Percentiles rank a stretch among this genome's conserved stretches.
phyloP scores from a whole-genome alignment of 179 eudicot species.

The Vitellaria paradoxa region DNA sequence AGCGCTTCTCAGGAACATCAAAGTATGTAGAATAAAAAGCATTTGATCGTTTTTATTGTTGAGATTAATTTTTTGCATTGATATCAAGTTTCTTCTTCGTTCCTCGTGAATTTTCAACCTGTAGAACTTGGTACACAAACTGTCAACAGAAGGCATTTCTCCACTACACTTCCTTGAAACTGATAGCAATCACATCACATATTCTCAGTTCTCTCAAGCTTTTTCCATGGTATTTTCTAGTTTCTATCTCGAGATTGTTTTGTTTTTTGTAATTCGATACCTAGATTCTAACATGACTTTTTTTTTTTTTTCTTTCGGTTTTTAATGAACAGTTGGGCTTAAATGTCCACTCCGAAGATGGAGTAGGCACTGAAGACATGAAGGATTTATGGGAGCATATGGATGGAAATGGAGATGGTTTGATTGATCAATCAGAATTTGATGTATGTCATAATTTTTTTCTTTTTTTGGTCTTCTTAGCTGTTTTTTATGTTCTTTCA shows the following conservation, averaged over 20 bases:
- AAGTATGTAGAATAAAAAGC: constrained; percentile 26
- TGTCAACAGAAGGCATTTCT: constrained; percentile 32
- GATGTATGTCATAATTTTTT: constrained; percentile 34
- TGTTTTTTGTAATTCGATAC: not conserved
- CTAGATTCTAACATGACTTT: not conserved
- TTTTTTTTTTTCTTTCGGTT: not conserved
- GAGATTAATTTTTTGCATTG: constrained; percentile 5
- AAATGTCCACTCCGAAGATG: constrained; percentile 36
- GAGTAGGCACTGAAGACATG: constrained; percentile 50
- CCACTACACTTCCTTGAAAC: constrained; percentile 45
- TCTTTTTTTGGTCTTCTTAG: not conserved
- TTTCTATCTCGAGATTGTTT: not conserved
- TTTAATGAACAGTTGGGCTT: constrained; percentile 41
- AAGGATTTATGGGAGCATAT: constrained; percentile 61
- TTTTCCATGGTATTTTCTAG: constrained; percentile 37
- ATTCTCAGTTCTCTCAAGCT: constrained; percentile 49
- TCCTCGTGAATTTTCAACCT: not conserved
- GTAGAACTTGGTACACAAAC: constrained; percentile 47
- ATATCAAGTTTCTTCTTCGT: not conserved
- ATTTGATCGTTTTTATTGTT: not conserved
- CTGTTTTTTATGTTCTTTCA: not conserved
- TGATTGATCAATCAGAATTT: constrained; percentile 45
- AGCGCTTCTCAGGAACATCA: constrained; percentile 61
- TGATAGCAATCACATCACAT: constrained; percentile 42
- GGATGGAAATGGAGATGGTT: constrained; percentile 58